Evolutionary conservation across 1,139 yeast genomes (phyloP).

Genomic region (Hanseniaspora uvarum): DNA sequence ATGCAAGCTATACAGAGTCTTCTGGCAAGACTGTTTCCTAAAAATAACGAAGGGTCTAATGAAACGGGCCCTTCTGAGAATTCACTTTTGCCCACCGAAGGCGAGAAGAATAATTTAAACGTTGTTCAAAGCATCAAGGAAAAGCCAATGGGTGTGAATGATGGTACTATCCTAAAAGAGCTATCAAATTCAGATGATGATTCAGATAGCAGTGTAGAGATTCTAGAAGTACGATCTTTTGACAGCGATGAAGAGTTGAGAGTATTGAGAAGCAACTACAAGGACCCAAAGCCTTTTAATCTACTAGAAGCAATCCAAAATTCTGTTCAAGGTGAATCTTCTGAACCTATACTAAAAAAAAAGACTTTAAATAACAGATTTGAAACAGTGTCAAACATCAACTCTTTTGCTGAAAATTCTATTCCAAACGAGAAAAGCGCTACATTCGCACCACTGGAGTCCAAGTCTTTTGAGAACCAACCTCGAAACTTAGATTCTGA

Average conservation of each 20-base stretch:
- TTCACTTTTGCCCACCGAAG: background rate
- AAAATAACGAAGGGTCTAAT: background rate
- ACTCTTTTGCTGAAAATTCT: no score
- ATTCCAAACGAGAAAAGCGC: no score
- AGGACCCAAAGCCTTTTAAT: background rate
- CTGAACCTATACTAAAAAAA: no score
- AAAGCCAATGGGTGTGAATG: background rate
- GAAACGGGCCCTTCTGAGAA: background rate
- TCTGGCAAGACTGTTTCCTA: background rate
- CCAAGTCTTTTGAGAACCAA: background rate
- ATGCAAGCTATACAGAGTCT: background rate
- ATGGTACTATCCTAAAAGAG: background rate
- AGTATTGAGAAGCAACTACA: background rate
- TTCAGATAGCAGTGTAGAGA: background rate
- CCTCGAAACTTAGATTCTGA: background rate
- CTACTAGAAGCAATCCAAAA: background rate
- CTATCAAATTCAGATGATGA: background rate
- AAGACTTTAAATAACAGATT: no score
- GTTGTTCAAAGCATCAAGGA: background rate
- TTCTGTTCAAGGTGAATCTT: background rate
- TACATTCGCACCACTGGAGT: background rate
- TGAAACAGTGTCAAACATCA: no score
- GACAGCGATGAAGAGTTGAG: background rate
- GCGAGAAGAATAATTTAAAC: background rate
- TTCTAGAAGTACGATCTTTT: background rate